Conservation (phyloP, 768 basidiomycete species). For the Boletus vermiculosoides region DNA sequence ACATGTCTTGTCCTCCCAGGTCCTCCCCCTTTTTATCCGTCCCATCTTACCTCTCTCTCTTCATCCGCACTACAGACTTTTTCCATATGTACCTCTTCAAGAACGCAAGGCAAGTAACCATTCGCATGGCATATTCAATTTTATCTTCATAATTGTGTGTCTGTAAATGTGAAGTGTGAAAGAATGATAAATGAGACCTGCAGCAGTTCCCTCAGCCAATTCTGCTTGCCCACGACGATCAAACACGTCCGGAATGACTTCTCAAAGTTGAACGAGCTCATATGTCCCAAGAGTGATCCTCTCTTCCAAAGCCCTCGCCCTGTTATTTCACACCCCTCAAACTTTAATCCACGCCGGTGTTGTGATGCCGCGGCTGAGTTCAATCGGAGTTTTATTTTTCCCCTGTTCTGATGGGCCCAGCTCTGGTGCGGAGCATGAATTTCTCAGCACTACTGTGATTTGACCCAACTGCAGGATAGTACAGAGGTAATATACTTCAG, state of each 20-base stretch:
- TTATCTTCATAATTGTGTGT: background rate
- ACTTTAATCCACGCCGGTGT: background rate
- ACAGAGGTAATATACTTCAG: background rate
- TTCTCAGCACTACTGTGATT: no score
- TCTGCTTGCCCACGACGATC: no score
- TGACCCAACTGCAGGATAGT: no score
- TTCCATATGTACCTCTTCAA: conserved; percentile 8
- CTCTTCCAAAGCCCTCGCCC: background rate
- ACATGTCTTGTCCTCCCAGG: background rate
- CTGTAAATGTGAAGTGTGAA: no score
- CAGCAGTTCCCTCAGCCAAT: no score
- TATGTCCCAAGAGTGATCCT: background rate
- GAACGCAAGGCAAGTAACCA: conserved; percentile 3
- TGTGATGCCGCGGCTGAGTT: background rate
- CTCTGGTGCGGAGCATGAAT: no score
- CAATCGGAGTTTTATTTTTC: background rate
- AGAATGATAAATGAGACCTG: no score
- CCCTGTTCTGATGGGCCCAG: no score
- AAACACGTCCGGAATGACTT: no score
- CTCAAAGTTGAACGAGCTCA: background rate
- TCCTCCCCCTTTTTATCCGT: background rate
- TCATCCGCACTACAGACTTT: background rate
- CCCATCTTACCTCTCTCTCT: background rate
- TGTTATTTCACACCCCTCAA: no score
- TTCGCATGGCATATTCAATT: conserved; percentile 5